phyloP scores from a whole-genome alignment of 768 basidiomycete genomes.

The Aureoboletus auriporus region DNA sequence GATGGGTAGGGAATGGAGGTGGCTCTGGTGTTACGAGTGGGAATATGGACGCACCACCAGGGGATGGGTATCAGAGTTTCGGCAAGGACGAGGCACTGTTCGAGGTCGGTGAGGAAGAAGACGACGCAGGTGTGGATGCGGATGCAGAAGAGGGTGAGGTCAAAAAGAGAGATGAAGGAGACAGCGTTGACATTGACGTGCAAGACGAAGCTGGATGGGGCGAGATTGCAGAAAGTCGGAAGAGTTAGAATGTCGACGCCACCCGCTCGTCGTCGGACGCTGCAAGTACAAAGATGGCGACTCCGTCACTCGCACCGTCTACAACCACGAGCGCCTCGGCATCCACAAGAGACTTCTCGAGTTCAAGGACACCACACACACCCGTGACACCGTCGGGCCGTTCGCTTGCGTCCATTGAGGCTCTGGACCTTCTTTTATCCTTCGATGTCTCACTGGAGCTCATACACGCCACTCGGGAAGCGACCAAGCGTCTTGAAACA shows the following conservation, averaged over 20 bases:
- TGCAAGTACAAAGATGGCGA: background rate
- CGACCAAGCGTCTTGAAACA: conserved; percentile 87
- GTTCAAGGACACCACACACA: background rate
- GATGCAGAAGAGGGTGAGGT: conserved; percentile 16
- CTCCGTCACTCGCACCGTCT: background rate
- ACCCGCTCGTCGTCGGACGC: background rate
- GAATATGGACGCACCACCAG: background rate
- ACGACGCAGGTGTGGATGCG: conserved; percentile 15
- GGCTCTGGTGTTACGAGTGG: background rate
- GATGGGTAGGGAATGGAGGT: conserved; percentile 58
- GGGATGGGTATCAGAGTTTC: conserved; percentile 19
- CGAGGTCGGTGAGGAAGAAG: conserved; percentile 45
- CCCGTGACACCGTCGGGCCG: background rate
- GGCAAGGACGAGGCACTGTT: conserved; percentile 42
- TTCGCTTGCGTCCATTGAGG: conserved; percentile 20
- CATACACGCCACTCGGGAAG: conserved; percentile 89
- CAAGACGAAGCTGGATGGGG: conserved; percentile 26
- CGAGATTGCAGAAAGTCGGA: conserved; percentile 13
- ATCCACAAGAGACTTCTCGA: background rate
- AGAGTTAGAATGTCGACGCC: background rate
- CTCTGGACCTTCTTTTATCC: conserved; percentile 83
- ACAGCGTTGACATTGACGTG: background rate
- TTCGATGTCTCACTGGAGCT: conserved; percentile 88
- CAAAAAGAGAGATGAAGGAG: background rate
- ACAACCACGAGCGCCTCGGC: background rate